Evolutionary conservation across 1,284 basidiomycete species (phyloP).

Genomic region (Agroathelia rolfsii): DNA sequence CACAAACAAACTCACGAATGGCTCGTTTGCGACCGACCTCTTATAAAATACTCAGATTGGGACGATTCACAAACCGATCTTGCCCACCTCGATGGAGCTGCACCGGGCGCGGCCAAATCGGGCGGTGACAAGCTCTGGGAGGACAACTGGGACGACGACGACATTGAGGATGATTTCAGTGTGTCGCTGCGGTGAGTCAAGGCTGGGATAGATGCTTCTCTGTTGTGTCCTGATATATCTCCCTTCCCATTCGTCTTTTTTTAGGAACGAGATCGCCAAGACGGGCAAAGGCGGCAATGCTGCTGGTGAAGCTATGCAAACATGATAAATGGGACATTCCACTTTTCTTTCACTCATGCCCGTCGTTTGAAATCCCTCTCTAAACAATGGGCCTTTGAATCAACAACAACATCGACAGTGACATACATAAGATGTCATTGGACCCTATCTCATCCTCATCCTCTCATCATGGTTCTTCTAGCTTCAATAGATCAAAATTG

Average conservation of each 20-base stretch:
- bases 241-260: neutral
- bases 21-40: neutral
- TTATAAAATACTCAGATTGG: conserved; percentile 72
- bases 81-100: conserved; percentile 62
- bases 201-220: neutral
- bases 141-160: conserved; percentile 99
- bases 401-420: too few relatives aligned
- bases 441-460: too few relatives aligned
- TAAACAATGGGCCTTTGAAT: too few relatives aligned
- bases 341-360: too few relatives aligned
- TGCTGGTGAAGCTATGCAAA: conserved; percentile 45
- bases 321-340: too few relatives aligned
- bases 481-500: too few relatives aligned
- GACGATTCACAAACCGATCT: conserved; percentile 76
- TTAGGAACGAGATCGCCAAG: conserved; percentile 62
- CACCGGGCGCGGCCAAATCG: conserved; percentile 62
- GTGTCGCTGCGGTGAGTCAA: conserved; percentile 78
- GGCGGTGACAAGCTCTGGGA: conserved; percentile 89
- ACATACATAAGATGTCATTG: too few relatives aligned
- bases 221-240: neutral
- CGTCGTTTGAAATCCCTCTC: too few relatives aligned
- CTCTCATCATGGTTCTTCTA: too few relatives aligned
- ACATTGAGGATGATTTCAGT: conserved; percentile 96
- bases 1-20: too few relatives aligned
- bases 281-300: conserved; percentile 30